Base-by-base conservation (phyloP, 768 basidiomycete species). In the Boletellus ananiceps region DNA sequence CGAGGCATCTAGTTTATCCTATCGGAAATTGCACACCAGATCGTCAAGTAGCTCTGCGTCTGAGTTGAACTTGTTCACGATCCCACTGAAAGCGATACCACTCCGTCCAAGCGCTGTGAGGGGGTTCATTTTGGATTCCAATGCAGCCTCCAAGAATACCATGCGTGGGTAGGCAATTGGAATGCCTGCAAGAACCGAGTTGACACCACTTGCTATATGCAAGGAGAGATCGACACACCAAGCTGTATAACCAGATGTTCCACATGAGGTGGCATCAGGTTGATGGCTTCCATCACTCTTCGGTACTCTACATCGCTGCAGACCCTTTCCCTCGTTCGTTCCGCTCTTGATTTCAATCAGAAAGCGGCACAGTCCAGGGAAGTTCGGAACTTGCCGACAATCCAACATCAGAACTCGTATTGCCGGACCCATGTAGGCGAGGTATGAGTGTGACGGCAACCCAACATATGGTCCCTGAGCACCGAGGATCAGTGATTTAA, bases 21-120 rank as follows among this genome's bases (percentile, higher is more conserved):
- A 44, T 35, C 32, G 27, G n/a, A 40, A 43, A 44, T 41, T 8
- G 60, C 76, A 31, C 53, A 86, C 88, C 68, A 94, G 72, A 70
- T 99, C 95, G 68, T 98, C 95, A 47, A 97, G 76, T 25, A 99
- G 70, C 68, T 98, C 96, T 0, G 93, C 88, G 38, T 90, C 88
- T n/a, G 80, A 80, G 66, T 93, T 93, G 68, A 93, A 93, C 63
- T 89, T 88, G 63, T 94, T 92, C 29, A 90, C 83, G 58, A 94
- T 88, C 12, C 89, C 86, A 27, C 79, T 78, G 37, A 92, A 64
- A 16, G 86, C 86, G 44, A 79, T 72, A 8, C 88, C 87, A 37
- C 72, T 71, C 62, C 81, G 78, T 8, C 86, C 88, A 8, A 97
- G 73, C 4, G 83, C 77, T 33, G 86, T 79, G 38, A 97, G 69